Evolutionary conservation across 2,329 filamentous ascomycete species (phyloP).

Genomic region (Ceratocystis harringtonii): DNA sequence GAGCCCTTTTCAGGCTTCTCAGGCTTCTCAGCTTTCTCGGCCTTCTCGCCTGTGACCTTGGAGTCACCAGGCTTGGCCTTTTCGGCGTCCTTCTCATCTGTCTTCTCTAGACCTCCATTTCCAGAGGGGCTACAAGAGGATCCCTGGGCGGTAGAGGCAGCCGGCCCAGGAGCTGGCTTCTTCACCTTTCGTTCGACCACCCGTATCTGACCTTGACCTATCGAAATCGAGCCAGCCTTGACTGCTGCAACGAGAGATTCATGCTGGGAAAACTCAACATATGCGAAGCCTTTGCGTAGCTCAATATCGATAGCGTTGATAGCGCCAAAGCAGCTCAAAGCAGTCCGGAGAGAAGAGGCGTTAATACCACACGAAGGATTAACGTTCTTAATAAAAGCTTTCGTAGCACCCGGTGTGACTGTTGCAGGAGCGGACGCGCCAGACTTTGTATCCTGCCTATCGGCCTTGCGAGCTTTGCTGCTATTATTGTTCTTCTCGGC

Average conservation of each 20-base stretch:
- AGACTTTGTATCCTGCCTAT: slow-evolving; percentile 21
- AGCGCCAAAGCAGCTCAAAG: slow-evolving; percentile 57
- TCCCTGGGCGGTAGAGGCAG: slow-evolving; percentile 16
- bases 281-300: slow-evolving; percentile 86
- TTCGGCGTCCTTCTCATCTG: background rate
- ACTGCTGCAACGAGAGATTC: slow-evolving; percentile 64
- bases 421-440: slow-evolving; percentile 19
- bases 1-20: slow-evolving; percentile 21
- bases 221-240: slow-evolving; percentile 61
- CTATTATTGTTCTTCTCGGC: background rate
- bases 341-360: slow-evolving; percentile 59
- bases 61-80: background rate
- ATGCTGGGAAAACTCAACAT: slow-evolving; percentile 70
- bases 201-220: slow-evolving; percentile 75
- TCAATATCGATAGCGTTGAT: slow-evolving; percentile 80
- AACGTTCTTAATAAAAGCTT: slow-evolving; percentile 66
- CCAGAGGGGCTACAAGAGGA: slow-evolving; percentile 7
- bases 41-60: slow-evolving; percentile 19
- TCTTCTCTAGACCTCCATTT: background rate
- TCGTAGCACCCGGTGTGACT: slow-evolving; percentile 36
- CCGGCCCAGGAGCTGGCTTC: slow-evolving; percentile 22
- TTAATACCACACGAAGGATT: slow-evolving; percentile 88
- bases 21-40: slow-evolving; percentile 17
- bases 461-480: slow-evolving; percentile 24
- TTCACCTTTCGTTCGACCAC: slow-evolving; percentile 68